phyloP scores from a whole-genome alignment of 2,329 filamentous ascomycete species.

The Nigrograna mackinnonii region DNA sequence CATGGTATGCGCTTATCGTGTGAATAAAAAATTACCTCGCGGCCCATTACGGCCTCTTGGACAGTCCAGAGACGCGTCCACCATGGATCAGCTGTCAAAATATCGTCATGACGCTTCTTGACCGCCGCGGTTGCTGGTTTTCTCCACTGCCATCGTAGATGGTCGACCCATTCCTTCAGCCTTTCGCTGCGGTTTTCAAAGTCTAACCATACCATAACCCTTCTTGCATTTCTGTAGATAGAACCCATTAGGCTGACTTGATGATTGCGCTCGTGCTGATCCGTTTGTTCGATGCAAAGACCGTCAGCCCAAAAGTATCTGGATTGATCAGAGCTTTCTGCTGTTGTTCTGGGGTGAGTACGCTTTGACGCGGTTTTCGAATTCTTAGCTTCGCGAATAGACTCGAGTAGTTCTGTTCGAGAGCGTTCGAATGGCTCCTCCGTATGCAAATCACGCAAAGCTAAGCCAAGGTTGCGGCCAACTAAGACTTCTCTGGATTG shows the following conservation, averaged over 20 bases:
- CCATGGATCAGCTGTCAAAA: neutral
- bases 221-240: neutral
- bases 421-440: neutral
- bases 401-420: neutral
- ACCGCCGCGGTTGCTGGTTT: neutral
- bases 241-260: neutral
- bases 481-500: neutral
- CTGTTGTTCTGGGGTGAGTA: neutral
- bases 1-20: neutral
- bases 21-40: neutral
- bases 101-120: neutral
- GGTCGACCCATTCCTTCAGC: neutral
- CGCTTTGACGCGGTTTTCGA: neutral
- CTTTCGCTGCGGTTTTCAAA: neutral
- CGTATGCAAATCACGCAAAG: neutral
- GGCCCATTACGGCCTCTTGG: neutral
- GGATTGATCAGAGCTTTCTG: neutral
- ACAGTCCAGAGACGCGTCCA: neutral
- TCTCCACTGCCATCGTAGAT: neutral
- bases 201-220: neutral
- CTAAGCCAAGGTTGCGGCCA: neutral
- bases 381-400: neutral
- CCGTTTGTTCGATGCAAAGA: constrained; percentile 1
- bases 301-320: constrained; percentile 1
- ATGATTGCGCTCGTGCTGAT: neutral